phyloP scores from a whole-genome alignment of 2,329 filamentous ascomycete species.

The Ascochyta rabiei region DNA sequence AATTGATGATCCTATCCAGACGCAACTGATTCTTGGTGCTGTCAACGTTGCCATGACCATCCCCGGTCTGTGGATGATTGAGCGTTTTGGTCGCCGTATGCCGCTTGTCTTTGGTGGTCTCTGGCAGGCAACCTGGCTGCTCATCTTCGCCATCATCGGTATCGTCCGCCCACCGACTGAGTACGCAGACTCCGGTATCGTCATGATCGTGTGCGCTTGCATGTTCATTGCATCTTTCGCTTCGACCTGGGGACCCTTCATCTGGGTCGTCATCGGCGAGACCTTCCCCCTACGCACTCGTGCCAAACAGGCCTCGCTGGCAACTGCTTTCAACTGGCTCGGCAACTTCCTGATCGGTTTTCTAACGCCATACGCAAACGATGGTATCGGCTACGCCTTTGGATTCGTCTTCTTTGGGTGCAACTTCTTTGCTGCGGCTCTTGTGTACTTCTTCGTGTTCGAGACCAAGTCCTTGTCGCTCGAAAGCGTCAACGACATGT shows the following conservation, averaged over 20 bases:
- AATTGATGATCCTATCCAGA: conserved; percentile 65
- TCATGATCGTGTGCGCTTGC: conserved; percentile 75
- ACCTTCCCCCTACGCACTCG: conserved; percentile 42
- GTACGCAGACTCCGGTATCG: conserved; percentile 60
- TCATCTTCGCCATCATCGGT: conserved; percentile 59
- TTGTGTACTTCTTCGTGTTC: conserved; percentile 46
- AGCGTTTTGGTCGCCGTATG: conserved; percentile 70
- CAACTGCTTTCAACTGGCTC: conserved; percentile 44
- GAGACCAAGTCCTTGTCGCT: conserved; percentile 44
- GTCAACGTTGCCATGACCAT: conserved; percentile 74
- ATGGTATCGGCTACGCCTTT: conserved; percentile 41
- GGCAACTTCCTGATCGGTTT: conserved; percentile 49
- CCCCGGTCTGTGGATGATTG: conserved; percentile 70
- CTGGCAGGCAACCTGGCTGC: conserved; percentile 70
- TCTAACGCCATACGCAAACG: conserved; percentile 43
- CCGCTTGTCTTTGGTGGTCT: conserved; percentile 69
- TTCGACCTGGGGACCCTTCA: conserved; percentile 66
- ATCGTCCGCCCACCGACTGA: conserved; percentile 50
- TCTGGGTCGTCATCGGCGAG: conserved; percentile 54
- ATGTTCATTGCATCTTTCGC: conserved; percentile 78
- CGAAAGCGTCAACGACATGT: conserved; percentile 46
- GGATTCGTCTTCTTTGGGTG: conserved; percentile 47
- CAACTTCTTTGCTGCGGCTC: conserved; percentile 37
- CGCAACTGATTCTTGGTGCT: conserved; percentile 52
- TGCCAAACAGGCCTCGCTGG: conserved; percentile 44